These are phyloP conservation scores for Dactylellina parvicollis DNA, from an alignment of 2,329 filamentous ascomycete species.

Conservation along the genomic window DNA sequence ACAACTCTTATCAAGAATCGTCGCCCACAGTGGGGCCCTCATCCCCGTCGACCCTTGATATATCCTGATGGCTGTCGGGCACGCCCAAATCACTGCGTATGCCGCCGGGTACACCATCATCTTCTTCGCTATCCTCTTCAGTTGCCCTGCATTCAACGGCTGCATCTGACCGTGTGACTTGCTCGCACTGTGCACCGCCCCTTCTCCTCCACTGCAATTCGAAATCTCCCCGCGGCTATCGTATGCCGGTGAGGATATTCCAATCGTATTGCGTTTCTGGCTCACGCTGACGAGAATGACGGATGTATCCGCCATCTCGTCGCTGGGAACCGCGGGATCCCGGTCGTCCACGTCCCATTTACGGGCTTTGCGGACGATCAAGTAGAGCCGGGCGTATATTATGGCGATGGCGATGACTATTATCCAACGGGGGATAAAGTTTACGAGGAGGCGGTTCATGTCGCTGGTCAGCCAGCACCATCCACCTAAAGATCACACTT, in stretches of 20 bases:
- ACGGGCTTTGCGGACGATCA: conserved; percentile 62
- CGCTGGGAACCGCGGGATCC: conserved; percentile 29
- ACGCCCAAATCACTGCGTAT: conserved; percentile 63
- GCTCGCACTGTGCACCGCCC: conserved; percentile 5
- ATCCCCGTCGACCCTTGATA: conserved; percentile 61
- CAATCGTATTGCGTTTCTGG: conserved; percentile 24
- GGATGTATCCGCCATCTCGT: conserved; percentile 50
- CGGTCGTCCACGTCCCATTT: conserved; percentile 51
- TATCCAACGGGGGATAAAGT: conserved; percentile 63
- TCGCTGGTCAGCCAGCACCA: conserved; percentile 64
- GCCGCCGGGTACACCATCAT: conserved; percentile 63
- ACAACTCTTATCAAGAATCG: conserved; percentile 61
- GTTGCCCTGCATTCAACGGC: conserved; percentile 33
- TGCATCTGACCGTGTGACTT: conserved; percentile 32
- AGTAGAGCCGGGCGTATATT: conserved; percentile 62
- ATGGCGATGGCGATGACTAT: conserved; percentile 62
- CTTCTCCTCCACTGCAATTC: background rate
- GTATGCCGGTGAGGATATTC: conserved; percentile 21
- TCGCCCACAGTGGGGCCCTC: conserved; percentile 61
- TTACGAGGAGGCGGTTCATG: conserved; percentile 61
- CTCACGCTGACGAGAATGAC: conserved; percentile 28
- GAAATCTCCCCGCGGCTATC: conserved; percentile 16
- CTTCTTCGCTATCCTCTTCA: conserved; percentile 61
- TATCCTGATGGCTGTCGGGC: conserved; percentile 62
- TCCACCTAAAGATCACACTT: conserved; percentile 29